Evolutionary conservation across 83 land plant species (phyloP), one percentile per base, ranked within the genome.

Genomic region (Picea engelmannii): DNA sequence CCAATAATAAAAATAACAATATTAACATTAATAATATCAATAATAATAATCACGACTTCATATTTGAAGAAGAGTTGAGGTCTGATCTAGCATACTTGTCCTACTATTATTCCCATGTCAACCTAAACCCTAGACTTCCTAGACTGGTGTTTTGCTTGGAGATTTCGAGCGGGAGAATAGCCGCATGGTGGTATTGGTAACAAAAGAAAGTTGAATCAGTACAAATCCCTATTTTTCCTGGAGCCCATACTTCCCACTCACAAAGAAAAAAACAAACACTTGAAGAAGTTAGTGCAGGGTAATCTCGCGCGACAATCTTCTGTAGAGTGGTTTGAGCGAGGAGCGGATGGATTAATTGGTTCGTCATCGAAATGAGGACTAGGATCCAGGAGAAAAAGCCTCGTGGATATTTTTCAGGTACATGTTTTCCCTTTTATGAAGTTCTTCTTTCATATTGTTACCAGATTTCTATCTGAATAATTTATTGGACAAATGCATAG

Each of bases 141-240:
- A 31, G 35, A 31, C 2, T 31, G 35, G 35, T 0, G 2, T 31
- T 31, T 31, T 31, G 0, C 35, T 31, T 31, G 2, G 35, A 31
- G 35, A 31, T 31, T 1, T 1, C 35, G 35, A 31, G 35, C 2
- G 35, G 87, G 85, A 17, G 80, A 83, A 15, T 79, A 83, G 0
- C 76, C 81, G 0, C 61, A 69, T 6, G 87, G 88, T 0, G 88
- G 88, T 18, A 80, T 78, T 65, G 91, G 87, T 13, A 88, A 91
- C 83, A 79, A 82, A 84, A 85, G 83, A 44, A 87, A 87, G 73
- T 74, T 65, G n/a, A n/a, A n/a, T n/a, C n/a, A n/a, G n/a, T n/a
- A 88, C 49, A 76, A 86, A 21, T 90, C 94, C 7, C 76, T 93
- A 81, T 93, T 93, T 73, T 84, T 91, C 18, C 73, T 75, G 85